Conservation (phyloP, 2,329 filamentous ascomycete genomes). For the Fusarium sacchari region DNA sequence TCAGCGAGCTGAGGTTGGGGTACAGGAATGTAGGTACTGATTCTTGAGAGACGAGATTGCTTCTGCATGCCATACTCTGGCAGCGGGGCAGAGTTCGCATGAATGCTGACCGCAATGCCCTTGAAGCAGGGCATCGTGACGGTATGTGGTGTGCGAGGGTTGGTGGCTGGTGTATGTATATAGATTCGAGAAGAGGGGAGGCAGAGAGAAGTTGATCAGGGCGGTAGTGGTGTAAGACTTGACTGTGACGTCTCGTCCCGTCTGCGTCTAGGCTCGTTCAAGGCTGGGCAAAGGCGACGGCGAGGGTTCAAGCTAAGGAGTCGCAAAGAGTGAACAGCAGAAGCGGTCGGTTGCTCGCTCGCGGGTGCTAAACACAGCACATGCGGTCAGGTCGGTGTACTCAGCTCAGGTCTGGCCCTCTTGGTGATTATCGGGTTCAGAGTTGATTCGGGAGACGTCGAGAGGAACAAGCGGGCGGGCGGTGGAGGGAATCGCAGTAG, state of each 20-base stretch:
- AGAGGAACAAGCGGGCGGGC: slow-evolving; percentile 40
- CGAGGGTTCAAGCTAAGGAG: not conserved
- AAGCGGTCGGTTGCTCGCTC: slow-evolving; percentile 29
- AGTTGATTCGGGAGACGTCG: slow-evolving; percentile 39
- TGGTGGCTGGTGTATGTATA: slow-evolving; percentile 17
- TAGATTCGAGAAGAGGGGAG: slow-evolving; percentile 32
- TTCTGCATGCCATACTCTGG: slow-evolving; percentile 95
- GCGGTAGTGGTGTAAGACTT: slow-evolving; percentile 20
- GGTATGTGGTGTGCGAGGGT: slow-evolving; percentile 20
- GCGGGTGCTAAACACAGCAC: slow-evolving; percentile 24
- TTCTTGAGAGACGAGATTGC: slow-evolving; percentile 88
- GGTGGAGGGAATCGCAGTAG: slow-evolving; percentile 37
- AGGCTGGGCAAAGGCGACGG: slow-evolving; percentile 6
- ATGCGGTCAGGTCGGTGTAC: slow-evolving; percentile 33
- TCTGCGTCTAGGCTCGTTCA: slow-evolving; percentile 14
- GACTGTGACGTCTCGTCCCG: slow-evolving; percentile 14
- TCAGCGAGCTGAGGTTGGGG: slow-evolving; percentile 80
- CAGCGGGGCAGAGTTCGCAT: slow-evolving; percentile 81
- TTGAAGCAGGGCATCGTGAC: slow-evolving; percentile 92
- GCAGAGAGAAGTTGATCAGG: slow-evolving; percentile 26
- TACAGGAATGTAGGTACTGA: slow-evolving; percentile 97
- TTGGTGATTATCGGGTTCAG: slow-evolving; percentile 32
- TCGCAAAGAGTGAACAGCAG: slow-evolving; percentile 24
- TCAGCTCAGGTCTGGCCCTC: slow-evolving; percentile 24
- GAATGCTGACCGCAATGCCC: slow-evolving; percentile 97